These are phyloP conservation scores for Hortaea werneckii DNA, from an alignment of 2,329 filamentous ascomycete genomes.

Conservation along the genomic window DNA sequence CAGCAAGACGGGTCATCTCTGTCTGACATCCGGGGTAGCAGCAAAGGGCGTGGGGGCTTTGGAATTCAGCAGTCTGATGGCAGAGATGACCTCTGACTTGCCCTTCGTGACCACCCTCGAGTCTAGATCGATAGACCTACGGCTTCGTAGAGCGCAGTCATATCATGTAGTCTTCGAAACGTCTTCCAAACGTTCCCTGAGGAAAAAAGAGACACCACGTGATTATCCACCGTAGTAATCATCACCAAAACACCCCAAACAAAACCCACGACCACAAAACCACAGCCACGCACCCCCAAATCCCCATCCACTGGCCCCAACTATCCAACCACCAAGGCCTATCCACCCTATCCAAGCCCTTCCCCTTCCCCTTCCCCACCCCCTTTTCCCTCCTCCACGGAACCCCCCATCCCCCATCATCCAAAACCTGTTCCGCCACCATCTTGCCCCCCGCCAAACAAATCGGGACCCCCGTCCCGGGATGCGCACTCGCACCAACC, in stretches of 20 bases:
- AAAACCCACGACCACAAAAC: background rate
- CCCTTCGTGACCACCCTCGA: no score
- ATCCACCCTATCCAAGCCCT: conserved; percentile 20
- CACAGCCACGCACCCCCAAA: background rate
- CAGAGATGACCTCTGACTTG: no score
- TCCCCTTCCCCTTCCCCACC: conserved; percentile 1
- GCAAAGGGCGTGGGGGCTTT: no score
- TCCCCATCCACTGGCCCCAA: conserved; percentile 12
- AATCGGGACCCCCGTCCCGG: conserved; percentile 66
- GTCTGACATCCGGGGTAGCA: no score
- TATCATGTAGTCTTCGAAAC: no score
- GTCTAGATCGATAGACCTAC: no score
- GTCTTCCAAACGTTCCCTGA: no score
- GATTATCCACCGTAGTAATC: no score
- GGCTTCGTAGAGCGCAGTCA: no score
- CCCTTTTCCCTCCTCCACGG: conserved; percentile 28
- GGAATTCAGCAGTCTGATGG: no score
- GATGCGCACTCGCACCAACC: conserved; percentile 65
- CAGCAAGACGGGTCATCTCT: no score
- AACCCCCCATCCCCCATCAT: conserved; percentile 27
- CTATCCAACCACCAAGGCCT: conserved; percentile 18
- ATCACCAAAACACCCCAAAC: background rate
- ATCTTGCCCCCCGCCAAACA: conserved; percentile 60
- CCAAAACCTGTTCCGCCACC: conserved; percentile 43
- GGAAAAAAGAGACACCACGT: no score